phyloP scores from a whole-genome alignment of 2,329 filamentous ascomycete genomes.

The Cordyceps cateniannulata region DNA sequence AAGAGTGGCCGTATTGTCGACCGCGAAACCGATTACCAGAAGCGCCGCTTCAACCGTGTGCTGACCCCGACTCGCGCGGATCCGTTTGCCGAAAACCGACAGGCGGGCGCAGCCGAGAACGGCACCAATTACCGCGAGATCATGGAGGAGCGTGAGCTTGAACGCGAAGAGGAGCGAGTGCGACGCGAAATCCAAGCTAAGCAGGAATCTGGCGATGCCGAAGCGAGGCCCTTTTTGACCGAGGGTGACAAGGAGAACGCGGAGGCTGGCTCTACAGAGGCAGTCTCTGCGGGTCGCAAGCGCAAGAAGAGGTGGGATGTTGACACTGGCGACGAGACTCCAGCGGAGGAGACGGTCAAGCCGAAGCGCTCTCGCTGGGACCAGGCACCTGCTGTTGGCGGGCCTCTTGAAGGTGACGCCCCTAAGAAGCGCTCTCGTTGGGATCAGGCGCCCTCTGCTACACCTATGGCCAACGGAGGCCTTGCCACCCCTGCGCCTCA shows the following conservation, averaged over 20 bases:
- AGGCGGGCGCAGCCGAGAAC: slow-evolving; percentile 60
- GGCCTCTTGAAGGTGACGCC: slow-evolving; percentile 40
- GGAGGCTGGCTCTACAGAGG: slow-evolving; percentile 62
- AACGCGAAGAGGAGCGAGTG: slow-evolving; percentile 89
- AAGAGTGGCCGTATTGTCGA: slow-evolving; percentile 86
- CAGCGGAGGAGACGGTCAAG: slow-evolving; percentile 50
- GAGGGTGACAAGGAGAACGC: slow-evolving; percentile 67
- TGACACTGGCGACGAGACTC: slow-evolving; percentile 42
- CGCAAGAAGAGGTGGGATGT: slow-evolving; percentile 96
- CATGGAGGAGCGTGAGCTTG: slow-evolving; percentile 85
- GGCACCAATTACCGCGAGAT: slow-evolving; percentile 81
- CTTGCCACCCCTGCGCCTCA: slow-evolving; percentile 72
- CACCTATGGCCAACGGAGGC: slow-evolving; percentile 66
- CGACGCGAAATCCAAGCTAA: slow-evolving; percentile 70
- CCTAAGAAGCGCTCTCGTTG: slow-evolving; percentile 77
- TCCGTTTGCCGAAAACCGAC: slow-evolving; percentile 71
- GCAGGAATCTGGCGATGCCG: slow-evolving; percentile 47
- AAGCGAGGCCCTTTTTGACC: slow-evolving; percentile 71
- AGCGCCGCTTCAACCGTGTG: slow-evolving; percentile 82
- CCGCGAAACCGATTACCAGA: slow-evolving; percentile 96
- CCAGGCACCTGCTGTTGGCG: slow-evolving; percentile 58
- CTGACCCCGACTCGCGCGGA: slow-evolving; percentile 82
- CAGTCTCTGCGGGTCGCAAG: slow-evolving; percentile 60
- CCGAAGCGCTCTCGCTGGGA: slow-evolving; percentile 83
- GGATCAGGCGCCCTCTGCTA: slow-evolving; percentile 83